Evolutionary conservation across 1,284 basidiomycete genomes (phyloP).

Genomic region (Agroathelia rolfsii): DNA sequence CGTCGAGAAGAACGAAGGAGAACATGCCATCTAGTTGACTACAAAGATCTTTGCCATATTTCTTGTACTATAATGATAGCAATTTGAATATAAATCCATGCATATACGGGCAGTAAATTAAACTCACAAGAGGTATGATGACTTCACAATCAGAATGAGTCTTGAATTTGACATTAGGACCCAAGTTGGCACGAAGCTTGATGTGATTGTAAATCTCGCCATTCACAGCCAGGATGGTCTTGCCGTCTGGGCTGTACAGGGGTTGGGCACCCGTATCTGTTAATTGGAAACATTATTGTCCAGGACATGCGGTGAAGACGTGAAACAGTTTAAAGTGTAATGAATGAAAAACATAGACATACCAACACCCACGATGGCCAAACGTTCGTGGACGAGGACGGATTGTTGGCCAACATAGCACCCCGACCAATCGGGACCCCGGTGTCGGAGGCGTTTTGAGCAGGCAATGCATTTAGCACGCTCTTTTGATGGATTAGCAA

Average conservation of each 20-base stretch:
- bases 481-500: slow-evolving; percentile 61
- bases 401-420: slow-evolving; percentile 78
- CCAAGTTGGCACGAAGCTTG: slow-evolving; percentile 66
- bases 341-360: slow-evolving; percentile 24
- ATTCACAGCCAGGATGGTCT: slow-evolving; percentile 87
- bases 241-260: slow-evolving; percentile 80
- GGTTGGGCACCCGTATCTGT: slow-evolving; percentile 96
- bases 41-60: slow-evolving; percentile 72
- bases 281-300: slow-evolving; percentile 4
- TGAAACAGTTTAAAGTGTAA: too few relatives aligned
- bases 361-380: slow-evolving; percentile 98
- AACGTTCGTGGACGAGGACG: slow-evolving; percentile 81
- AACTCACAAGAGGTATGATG: slow-evolving; percentile 80
- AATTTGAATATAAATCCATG: slow-evolving; percentile 6
- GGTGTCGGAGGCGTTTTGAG: slow-evolving; percentile 84
- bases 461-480: slow-evolving; percentile 72
- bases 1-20: slow-evolving; percentile 94
- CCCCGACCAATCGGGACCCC: slow-evolving; percentile 96
- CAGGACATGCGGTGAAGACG: too few relatives aligned
- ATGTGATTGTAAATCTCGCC: slow-evolving; percentile 99
- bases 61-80: slow-evolving; percentile 56
- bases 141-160: slow-evolving; percentile 99
- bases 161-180: slow-evolving; percentile 73
- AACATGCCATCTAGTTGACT: slow-evolving; percentile 95
- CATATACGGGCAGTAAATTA: slow-evolving; percentile 1